Conservation (phyloP, 768 basidiomycete genomes). For the Albatrellus ellisii region DNA sequence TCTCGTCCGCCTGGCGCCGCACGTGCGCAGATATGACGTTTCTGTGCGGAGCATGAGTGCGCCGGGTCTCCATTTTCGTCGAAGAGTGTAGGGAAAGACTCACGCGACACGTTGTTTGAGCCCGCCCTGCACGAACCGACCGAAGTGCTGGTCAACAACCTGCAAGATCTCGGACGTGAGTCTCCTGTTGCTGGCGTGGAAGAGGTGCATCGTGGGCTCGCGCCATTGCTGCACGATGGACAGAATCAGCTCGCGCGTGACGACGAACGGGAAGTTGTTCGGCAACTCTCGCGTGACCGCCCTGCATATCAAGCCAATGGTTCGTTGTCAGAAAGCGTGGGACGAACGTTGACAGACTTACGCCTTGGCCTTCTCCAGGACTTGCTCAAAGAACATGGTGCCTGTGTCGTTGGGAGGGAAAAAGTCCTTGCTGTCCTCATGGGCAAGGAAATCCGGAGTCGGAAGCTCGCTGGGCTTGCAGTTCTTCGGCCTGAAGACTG, state of each 20-base stretch:
- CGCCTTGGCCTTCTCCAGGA: conserved; percentile 29
- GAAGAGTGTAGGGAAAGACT: conserved; percentile 11
- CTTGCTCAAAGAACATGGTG: conserved; percentile 34
- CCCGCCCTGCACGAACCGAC: conserved; percentile 35
- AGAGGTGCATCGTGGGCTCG: conserved; percentile 29
- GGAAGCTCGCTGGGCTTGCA: conserved; percentile 3
- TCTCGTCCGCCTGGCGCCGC: conserved; percentile 24
- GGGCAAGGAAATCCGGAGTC: conserved; percentile 21
- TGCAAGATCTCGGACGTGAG: conserved; percentile 15
- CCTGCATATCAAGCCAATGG: conserved; percentile 21
- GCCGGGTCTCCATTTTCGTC: not conserved
- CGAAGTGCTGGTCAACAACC: conserved; percentile 34
- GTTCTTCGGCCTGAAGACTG: conserved; percentile 39
- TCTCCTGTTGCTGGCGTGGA: conserved; percentile 25
- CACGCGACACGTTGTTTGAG: conserved; percentile 37
- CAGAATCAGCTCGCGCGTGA: conserved; percentile 37
- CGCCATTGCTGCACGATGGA: conserved; percentile 34
- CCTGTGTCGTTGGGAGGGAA: conserved; percentile 11
- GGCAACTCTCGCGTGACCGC: conserved; percentile 62
- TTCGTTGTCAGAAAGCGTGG: not conserved
- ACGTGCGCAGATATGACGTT: conserved; percentile 38
- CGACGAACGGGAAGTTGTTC: conserved; percentile 49
- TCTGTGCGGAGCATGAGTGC: conserved; percentile 18
- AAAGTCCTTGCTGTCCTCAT: conserved; percentile 25
- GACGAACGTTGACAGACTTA: conserved; percentile 18